Evolutionary conservation across 495 filamentous ascomycete species (phyloP), one percentile per base, ranked within the genome.

Genomic region (Hypoxylon lienhwacheense): DNA sequence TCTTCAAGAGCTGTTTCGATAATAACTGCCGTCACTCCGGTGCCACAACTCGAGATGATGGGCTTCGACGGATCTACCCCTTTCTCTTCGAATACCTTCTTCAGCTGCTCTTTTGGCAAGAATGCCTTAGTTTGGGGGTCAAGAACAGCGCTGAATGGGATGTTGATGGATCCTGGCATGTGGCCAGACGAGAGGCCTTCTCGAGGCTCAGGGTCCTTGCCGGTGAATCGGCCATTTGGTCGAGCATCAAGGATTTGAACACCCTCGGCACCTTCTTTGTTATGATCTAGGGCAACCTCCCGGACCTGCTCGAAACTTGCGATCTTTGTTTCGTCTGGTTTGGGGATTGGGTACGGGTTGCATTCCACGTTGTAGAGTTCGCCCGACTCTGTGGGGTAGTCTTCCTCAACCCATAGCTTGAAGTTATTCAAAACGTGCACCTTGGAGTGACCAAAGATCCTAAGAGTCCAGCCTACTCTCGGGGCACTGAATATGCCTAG

Each of bases 351-450:
- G 34, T 82, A 82, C 1, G 73, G 70, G 20, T 76, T 77, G 55
- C 77, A 80, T 63, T 81, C 80, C 17, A 83, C 73, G 7, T 75
- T 83, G 57, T 78, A 82, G 28, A 83, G 73, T 53, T 89, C 85
- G 2, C 91, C 92, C 31, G 78, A 83, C 73, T 96, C 91, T 0
- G 82, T 86, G 3, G 91, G 88, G 55, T 81, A 77, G 5, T 87
- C 89, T 65, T 91, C 77, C 17, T 90, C 84, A 1, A 89, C 83
- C 91, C 91, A 98, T 25, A 88, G 65, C 64, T 84, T 84, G 73
- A 96, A 98, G 71, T 97, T 98, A 71, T 98, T 93, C 45, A 98
- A 73, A 26, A 98, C 64, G 69, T 96, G 89, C 4, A 97, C 92
- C 54, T 79, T 83, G n/a, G 84, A 78, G 70, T 98, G 93, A 7